Percentiles rank a stretch among this genome's conserved stretches.
These are phyloP conservation scores for Zizania latifolia DNA, from an alignment of 176 grass and related monocot genomes.

Conservation along the genomic window DNA sequence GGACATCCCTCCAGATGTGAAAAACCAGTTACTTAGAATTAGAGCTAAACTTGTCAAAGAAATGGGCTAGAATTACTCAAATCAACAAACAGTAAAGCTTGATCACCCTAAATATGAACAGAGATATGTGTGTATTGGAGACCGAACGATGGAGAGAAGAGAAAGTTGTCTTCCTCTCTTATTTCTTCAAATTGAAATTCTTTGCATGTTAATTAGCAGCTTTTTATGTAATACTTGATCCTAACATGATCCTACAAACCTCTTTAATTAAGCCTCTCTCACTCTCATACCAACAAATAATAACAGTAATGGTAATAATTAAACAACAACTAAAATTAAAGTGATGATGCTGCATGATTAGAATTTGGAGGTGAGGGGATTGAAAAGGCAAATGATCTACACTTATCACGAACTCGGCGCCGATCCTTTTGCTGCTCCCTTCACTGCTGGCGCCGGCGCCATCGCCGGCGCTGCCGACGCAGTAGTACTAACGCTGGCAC, in stretches of 20 bases:
- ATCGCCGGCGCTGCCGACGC: not conserved
- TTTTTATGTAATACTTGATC: constrained; percentile 14
- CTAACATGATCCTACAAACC: constrained; percentile 39
- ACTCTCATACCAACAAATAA: constrained; percentile 38
- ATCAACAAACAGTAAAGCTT: constrained; percentile 28
- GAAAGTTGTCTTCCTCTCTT: constrained; percentile 19
- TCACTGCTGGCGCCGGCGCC: not conserved
- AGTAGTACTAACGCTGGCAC: not conserved
- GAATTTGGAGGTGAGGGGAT: constrained; percentile 35
- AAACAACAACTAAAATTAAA: constrained; percentile 20
- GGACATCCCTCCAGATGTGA: too few relatives aligned
- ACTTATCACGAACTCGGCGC: constrained; percentile 51
- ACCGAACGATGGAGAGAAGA: not conserved
- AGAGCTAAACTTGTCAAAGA: constrained; percentile 4
- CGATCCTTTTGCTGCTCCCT: constrained; percentile 36
- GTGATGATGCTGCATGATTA: constrained; percentile 24
- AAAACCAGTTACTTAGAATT: too few relatives aligned
- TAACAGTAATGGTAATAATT: constrained; percentile 15
- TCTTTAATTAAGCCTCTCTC: constrained; percentile 24
- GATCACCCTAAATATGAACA: not conserved
- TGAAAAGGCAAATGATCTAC: constrained; percentile 39
- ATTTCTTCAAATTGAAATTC: constrained; percentile 12
- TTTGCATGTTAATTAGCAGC: constrained; percentile 23
- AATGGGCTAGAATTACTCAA: not conserved
- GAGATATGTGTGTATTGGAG: not conserved